Evolutionary conservation across 768 basidiomycete species (phyloP), one percentile per base, ranked within the genome.

Genomic region (Amanita rimosa): DNA sequence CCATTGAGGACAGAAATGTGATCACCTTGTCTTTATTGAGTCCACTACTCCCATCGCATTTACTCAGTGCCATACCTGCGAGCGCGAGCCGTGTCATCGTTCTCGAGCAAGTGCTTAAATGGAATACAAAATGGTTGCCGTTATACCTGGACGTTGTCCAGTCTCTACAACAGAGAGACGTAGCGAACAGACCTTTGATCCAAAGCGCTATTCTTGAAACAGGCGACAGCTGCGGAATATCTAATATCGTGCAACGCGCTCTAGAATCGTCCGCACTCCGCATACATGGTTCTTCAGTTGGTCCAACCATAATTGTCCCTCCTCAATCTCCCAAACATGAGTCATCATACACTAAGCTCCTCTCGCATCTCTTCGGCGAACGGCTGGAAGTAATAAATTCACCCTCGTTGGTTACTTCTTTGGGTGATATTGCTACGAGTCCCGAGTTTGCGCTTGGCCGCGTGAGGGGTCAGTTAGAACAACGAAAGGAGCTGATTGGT

Each of bases 381-480:
- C 77, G 88, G 2, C 69, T 98, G 0, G 83, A 93, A 53, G 74
- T 99, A 51, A 73, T 83, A 58, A 98, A 99, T 65, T 81, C 85
- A 3, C 93, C 91, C 0, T 68, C 76, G 37, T 73, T 85, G 14
- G 79, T 91, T 44, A 60, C 76, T 8, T 64, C 80, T 11, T 76
- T 85, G 50, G 92, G 91, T 9, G 67, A 75, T 39, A 63, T 81
- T 39, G 89, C 91, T 14, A 95, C 93, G 8, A 84, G 76, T n/a
- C 96, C 95, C 1, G 91, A 97, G 61, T 97, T 84, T 60, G 95
- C 96, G 0, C 75, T 98, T 31, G 95, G 96, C 10, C 85, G 92
- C 39, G 81, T 93, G 41, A 81, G 89, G 34, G 89, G 86, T 2
- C 79, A 91, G 55, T 60, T 89, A 42, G 85, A 88, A 51, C 75